Base-by-base conservation (phyloP, 2,329 filamentous ascomycete genomes). In the Cordyceps fumosorosea region DNA sequence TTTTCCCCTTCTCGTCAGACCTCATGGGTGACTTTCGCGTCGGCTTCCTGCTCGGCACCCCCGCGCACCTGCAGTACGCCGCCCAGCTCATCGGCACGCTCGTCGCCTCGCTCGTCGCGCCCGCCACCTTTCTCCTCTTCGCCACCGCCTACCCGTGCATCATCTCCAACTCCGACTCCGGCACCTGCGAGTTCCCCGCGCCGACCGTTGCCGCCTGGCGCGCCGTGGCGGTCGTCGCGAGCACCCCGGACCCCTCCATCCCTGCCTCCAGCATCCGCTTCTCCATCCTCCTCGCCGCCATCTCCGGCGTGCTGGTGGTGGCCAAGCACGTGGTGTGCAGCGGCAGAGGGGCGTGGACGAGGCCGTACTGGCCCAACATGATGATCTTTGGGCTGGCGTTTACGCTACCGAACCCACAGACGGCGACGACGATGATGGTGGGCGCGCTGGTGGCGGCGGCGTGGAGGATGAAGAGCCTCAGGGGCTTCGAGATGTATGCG, bases 1-100 rank as follows among this genome's bases (percentile, higher is more conserved):
- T n/a, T n/a, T n/a, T n/a, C n/a, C n/a, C n/a, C n/a, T n/a, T n/a
- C n/a, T n/a, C n/a, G n/a, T n/a, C 22, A 63, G 61, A 63, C 24
- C 20, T 63, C 2, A 58, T 63, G 48, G 61, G 61, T n/a, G 61
- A 63, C 48, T 63, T 63, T 44, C 61, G 61, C 12, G 61, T 63
- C 32, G 61, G 61, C 20, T 63, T 54, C 37, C 32, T 63, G 16
- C 61, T 63, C 6, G 20, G 61, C 45, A 63, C 61, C 3, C 61
- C 61, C 22, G 54, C 55, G 5, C 53, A 40, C 18, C 55, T 58
- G 18, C 61, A 63, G 37, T 63, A 63, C 55, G 55, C 50, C 5
- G 48, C 61, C 2, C 61, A 63, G 18, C 29, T 63, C 45, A 29
- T 63, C 7, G 61, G 61, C 61, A 63, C 61, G 10, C 47, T 58